Evolutionary conservation across 2,329 filamentous ascomycete genomes (phyloP).

Genomic region (Lasiodiplodia citricola): DNA sequence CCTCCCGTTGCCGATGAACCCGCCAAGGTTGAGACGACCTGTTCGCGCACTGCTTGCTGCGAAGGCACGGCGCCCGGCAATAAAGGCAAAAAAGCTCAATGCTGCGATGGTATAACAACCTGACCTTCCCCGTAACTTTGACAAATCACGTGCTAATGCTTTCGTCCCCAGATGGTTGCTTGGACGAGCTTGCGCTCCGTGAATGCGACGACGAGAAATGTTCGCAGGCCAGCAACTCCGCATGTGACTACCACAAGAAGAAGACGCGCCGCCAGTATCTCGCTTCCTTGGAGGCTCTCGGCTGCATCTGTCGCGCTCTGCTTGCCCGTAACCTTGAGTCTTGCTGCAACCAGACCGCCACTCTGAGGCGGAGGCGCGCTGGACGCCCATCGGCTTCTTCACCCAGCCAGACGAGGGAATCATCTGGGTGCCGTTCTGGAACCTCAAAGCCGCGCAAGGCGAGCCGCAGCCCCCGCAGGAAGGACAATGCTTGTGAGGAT

Average conservation of each 20-base stretch:
- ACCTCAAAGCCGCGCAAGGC: neutral
- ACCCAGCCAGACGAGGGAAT: neutral
- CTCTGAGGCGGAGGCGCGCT: constrained; percentile 4
- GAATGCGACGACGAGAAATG: neutral
- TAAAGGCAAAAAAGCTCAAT: constrained; percentile 6
- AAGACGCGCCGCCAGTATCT: constrained; percentile 13
- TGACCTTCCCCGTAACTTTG: neutral
- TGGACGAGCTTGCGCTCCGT: constrained; percentile 22
- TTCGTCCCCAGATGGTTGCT: neutral
- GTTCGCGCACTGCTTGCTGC: constrained; percentile 9
- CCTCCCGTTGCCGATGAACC: neutral
- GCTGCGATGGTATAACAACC: constrained; percentile 15
- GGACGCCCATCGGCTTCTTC: neutral
- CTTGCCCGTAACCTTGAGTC: constrained; percentile 19
- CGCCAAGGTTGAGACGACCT: neutral
- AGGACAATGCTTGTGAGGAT: neutral
- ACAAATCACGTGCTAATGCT: neutral
- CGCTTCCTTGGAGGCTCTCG: constrained; percentile 20
- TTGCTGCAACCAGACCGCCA: constrained; percentile 16
- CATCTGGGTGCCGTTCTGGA: neutral
- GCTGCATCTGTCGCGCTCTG: constrained; percentile 22
- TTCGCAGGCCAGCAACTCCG: neutral
- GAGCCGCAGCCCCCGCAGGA: neutral
- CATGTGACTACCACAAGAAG: constrained; percentile 20
- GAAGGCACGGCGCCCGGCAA: neutral